A percentile compares a stretch with the other conserved stretches of the same genome.
Conservation (phyloP, 345 rosid species). For the Stellera chamaejasme region DNA sequence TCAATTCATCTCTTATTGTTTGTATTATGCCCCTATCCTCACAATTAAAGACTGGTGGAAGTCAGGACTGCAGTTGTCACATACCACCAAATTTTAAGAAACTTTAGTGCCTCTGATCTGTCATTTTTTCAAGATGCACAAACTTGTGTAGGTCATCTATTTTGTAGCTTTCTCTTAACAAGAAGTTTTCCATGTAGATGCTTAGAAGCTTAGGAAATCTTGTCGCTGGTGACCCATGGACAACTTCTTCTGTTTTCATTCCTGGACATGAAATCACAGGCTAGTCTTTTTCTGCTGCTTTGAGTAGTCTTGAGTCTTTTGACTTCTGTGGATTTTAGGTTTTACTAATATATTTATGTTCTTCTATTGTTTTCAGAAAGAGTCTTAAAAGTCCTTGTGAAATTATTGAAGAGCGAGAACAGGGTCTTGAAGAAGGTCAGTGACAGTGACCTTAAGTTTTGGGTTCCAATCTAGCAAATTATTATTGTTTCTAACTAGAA, state of each 20-base stretch:
- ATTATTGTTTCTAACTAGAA: slow-evolving; percentile 1
- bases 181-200: slow-evolving; percentile 35
- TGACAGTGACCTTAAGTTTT: background rate
- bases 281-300: slow-evolving; percentile 21
- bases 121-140: background rate
- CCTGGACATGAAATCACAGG: slow-evolving; percentile 66
- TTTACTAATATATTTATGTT: slow-evolving; percentile 9
- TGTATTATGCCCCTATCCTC: background rate
- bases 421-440: slow-evolving; percentile 87
- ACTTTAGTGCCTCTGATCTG: background rate
- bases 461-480: background rate
- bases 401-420: slow-evolving; percentile 89
- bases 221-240: slow-evolving; percentile 76
- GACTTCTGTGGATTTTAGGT: slow-evolving; percentile 9
- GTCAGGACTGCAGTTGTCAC: too few species aligned
- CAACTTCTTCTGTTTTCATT: slow-evolving; percentile 46
- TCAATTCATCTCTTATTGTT: background rate
- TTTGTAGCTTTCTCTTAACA: slow-evolving; percentile 8
- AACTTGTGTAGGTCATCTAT: slow-evolving; percentile 3
- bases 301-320: slow-evolving; percentile 8
- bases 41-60: too few species aligned
- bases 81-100: too few species aligned
- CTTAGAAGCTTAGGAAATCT: slow-evolving; percentile 89
- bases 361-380: slow-evolving; percentile 36
- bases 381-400: slow-evolving; percentile 54